Evolutionary conservation across 768 basidiomycete genomes (phyloP).

Genomic region (Podaxis sp.): DNA sequence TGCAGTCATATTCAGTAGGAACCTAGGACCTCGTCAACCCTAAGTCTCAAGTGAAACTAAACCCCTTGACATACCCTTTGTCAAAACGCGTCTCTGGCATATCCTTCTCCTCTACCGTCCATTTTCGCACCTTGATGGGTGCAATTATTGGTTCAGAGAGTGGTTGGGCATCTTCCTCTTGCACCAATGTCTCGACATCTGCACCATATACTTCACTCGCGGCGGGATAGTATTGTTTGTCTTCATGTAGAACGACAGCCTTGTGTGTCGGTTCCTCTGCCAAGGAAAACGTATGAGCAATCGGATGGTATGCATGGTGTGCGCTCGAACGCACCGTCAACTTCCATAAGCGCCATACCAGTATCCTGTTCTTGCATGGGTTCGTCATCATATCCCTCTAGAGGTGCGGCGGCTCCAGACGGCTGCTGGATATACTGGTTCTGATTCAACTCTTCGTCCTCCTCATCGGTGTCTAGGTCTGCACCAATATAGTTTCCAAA

Average conservation of each 20-base stretch:
- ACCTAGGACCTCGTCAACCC: slow-evolving; percentile 47
- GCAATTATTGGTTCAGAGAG: slow-evolving; percentile 94
- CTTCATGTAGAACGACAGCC: slow-evolving; percentile 89
- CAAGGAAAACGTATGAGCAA: slow-evolving; percentile 1
- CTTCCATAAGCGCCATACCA: slow-evolving; percentile 75
- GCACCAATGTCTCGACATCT: slow-evolving; percentile 94
- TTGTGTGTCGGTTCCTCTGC: slow-evolving; percentile 70
- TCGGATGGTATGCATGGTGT: slow-evolving; percentile 5
- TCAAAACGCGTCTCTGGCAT: slow-evolving; percentile 98
- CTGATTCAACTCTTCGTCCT: slow-evolving; percentile 54
- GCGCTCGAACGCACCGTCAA: slow-evolving; percentile 61
- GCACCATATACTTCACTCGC: slow-evolving; percentile 90
- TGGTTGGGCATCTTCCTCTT: slow-evolving; percentile 97
- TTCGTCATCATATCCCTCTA: slow-evolving; percentile 86
- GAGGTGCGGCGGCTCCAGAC: slow-evolving; percentile 43
- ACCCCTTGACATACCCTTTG: slow-evolving; percentile 66
- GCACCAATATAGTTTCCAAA: slow-evolving; percentile 98
- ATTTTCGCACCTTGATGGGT: slow-evolving; percentile 92
- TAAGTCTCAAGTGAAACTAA: neutral
- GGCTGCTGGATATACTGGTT: slow-evolving; percentile 42
- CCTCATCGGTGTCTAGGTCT: slow-evolving; percentile 89
- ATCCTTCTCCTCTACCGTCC: slow-evolving; percentile 92
- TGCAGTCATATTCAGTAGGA: slow-evolving; percentile 85
- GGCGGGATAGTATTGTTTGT: slow-evolving; percentile 97
- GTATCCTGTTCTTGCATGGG: slow-evolving; percentile 49